Evolutionary conservation across 2,329 filamentous ascomycete genomes (phyloP), one percentile per base, ranked within the genome.

Genomic region (Trichoderma sp.): DNA sequence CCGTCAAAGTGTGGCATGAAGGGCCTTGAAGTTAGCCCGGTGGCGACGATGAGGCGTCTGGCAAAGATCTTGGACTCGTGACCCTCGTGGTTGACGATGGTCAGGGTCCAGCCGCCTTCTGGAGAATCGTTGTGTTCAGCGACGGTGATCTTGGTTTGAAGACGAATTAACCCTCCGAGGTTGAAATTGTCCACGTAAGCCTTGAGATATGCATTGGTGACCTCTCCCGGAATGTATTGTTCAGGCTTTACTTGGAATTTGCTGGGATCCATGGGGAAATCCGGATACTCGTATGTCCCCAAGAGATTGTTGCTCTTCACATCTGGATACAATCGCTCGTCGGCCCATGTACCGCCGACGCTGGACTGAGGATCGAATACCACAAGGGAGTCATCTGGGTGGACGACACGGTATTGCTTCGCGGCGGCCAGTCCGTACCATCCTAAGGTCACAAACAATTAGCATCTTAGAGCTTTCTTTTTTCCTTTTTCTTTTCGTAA

Each of bases 221-320:
- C 81, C 9, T 77, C 73, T 1, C 85, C 87, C 1, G 86, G 82
- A 9, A 88, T 85, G 73, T 87, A 83, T 73, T 86, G 76, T 3
- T 82, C 82, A 0, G 80, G 77, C 58, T 83, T 77, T 30, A 88
- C 79, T 1, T 82, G 83, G 74, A 87, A 90, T 0, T 81, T 84
- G 23, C 85, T 85, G 8, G 82, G 79, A 71, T 86, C 84, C 89
- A 95, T 91, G 20, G 91, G 91, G 72, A 92, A 93, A 75, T 93
- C 92, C 0, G 89, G 88, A 76, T 88, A 94, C 78, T 95, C 91
- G 75, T 91, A 93, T 0, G 88, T 91, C 3, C 92, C 92, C 12
- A 91, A 79, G 78, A 93, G 86, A 76, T 94, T 94, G 80, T 95
- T 95, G 68, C 88, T 90, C 76, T 90, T 92, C 63, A 95, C 84